Conservation (phyloP, 106 monocot species). For the Amphibolis antarctica region DNA sequence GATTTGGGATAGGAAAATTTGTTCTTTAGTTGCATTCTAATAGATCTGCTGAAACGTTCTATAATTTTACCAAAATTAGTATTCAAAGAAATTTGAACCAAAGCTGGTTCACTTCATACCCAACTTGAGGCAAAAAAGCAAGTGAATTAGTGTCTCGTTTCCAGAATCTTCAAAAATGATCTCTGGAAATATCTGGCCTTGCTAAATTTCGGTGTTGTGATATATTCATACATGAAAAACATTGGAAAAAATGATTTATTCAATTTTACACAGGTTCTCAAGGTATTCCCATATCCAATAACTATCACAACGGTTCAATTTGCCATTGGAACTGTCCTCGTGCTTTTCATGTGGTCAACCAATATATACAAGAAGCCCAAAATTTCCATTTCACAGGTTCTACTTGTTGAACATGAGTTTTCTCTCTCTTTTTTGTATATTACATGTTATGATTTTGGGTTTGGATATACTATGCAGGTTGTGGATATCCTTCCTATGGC, state of each 20-base stretch:
- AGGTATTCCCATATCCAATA: conserved; percentile 58
- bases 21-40: no score
- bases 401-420: not conserved
- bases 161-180: no score
- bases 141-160: no score
- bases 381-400: conserved; percentile 52
- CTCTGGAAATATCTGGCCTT: no score
- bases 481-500: conserved; percentile 58
- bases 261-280: conserved; percentile 40
- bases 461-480: conserved; percentile 28
- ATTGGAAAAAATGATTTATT: not conserved
- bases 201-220: no score
- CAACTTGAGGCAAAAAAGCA: no score
- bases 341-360: conserved; percentile 57
- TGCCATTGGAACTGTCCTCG: conserved; percentile 43
- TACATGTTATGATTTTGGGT: not conserved
- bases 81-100: no score
- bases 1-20: no score
- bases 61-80: no score
- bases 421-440: not conserved
- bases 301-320: conserved; percentile 65
- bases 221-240: not conserved
- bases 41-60: no score
- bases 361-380: conserved; percentile 58
- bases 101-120: no score